These are phyloP conservation scores for Candolleomyces aberdarensis DNA, from an alignment of 768 basidiomycete species.

Conservation along the genomic window DNA sequence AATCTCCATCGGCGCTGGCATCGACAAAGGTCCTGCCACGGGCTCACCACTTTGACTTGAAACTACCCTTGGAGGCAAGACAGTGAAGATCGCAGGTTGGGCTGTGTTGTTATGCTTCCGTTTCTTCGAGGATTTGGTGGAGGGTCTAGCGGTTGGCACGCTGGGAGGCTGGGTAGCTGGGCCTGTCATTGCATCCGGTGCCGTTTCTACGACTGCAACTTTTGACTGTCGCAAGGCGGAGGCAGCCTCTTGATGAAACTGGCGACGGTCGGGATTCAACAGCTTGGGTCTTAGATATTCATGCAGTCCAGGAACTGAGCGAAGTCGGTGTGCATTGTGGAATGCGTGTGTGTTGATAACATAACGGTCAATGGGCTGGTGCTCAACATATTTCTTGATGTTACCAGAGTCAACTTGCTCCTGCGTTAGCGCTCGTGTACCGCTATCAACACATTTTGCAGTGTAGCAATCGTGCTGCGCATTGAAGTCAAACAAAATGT, in stretches of 20 bases:
- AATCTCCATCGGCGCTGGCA: too few relatives aligned
- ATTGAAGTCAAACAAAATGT: too few relatives aligned
- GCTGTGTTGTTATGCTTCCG: neutral
- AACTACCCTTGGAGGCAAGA: too few relatives aligned
- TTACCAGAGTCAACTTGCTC: neutral
- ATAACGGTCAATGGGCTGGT: neutral
- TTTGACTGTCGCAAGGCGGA: neutral
- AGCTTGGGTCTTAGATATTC: neutral
- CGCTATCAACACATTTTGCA: neutral
- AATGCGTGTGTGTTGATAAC: neutral
- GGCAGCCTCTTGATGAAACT: neutral
- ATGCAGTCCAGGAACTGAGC: neutral
- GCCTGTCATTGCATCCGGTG: too few relatives aligned
- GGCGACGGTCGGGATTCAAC: neutral
- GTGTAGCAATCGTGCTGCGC: neutral
- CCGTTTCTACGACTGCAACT: neutral
- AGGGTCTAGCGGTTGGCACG: too few relatives aligned
- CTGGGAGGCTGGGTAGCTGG: too few relatives aligned
- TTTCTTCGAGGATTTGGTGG: neutral
- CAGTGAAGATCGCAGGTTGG: too few relatives aligned
- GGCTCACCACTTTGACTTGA: too few relatives aligned
- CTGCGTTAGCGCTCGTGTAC: neutral
- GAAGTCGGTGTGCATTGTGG: neutral
- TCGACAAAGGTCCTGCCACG: too few relatives aligned
- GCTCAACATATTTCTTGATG: neutral